A percentile compares a stretch with the other conserved stretches of the same genome.
phyloP scores from a whole-genome alignment of 2,329 filamentous ascomycete genomes.

The Claviceps pazoutovae region DNA sequence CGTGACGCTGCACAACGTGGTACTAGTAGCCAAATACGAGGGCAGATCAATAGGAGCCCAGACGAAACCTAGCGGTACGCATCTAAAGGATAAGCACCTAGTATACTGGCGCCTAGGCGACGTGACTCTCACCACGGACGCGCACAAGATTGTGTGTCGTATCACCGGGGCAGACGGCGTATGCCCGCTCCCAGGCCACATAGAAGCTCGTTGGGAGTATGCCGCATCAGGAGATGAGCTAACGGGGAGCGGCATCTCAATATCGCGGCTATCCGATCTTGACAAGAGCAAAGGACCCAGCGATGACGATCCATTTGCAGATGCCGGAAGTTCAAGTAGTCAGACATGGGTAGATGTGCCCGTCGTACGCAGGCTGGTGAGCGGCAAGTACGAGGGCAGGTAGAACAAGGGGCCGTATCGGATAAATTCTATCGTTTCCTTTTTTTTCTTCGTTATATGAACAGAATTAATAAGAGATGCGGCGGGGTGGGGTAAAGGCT shows the following conservation, averaged over 20 bases:
- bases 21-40: slow-evolving; percentile 58
- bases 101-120: slow-evolving; percentile 74
- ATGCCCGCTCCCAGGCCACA: slow-evolving; percentile 56
- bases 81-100: slow-evolving; percentile 60
- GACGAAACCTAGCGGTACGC: slow-evolving; percentile 67
- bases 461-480: not conserved
- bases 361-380: slow-evolving; percentile 51
- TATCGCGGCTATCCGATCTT: slow-evolving; percentile 39
- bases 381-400: slow-evolving; percentile 58
- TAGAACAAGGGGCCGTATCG: not conserved
- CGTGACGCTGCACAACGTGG: slow-evolving; percentile 52
- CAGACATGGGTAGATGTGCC: slow-evolving; percentile 53
- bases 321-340: slow-evolving; percentile 17
- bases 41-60: slow-evolving; percentile 54
- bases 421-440: too few relatives aligned
- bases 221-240: slow-evolving; percentile 26
- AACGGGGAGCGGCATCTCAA: slow-evolving; percentile 48
- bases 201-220: slow-evolving; percentile 74
- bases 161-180: slow-evolving; percentile 59
- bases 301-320: slow-evolving; percentile 57
- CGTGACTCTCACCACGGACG: slow-evolving; percentile 50
- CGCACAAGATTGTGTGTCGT: slow-evolving; percentile 69
- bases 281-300: slow-evolving; percentile 37
- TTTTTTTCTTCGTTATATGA: not conserved
- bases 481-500: not conserved